A percentile compares a stretch with the other conserved stretches of the same genome.
phyloP scores from a whole-genome alignment of 352 stramenopile species.

The Phytophthora pseudosyringae region DNA sequence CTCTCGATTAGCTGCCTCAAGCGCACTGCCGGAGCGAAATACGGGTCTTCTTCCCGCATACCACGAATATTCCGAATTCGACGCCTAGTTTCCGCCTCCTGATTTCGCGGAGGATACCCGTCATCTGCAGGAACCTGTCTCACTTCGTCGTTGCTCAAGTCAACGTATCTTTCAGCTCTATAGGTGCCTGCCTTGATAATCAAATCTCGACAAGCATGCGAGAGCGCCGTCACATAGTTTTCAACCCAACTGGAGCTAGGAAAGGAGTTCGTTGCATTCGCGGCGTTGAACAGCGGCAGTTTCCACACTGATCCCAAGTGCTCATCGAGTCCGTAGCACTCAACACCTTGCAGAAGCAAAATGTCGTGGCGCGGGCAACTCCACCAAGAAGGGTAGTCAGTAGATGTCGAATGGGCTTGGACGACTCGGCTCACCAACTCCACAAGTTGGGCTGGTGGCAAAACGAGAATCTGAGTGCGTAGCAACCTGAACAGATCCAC shows the following conservation, averaged over 20 bases:
- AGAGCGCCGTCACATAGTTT: slow-evolving; percentile 66
- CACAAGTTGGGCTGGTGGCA: slow-evolving; percentile 67
- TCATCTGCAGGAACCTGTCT: slow-evolving; percentile 1
- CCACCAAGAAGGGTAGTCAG: slow-evolving; percentile 77
- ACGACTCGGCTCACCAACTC: slow-evolving; percentile 65
- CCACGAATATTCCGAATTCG: slow-evolving; percentile 68
- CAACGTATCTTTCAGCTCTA: slow-evolving; percentile 18
- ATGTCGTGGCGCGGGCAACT: slow-evolving; percentile 77
- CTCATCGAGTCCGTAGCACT: slow-evolving; percentile 84
- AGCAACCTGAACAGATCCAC: slow-evolving; percentile 84
- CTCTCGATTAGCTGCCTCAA: slow-evolving; percentile 56
- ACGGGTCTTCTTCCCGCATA: slow-evolving; percentile 73
- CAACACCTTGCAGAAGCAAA: slow-evolving; percentile 80
- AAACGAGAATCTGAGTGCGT: slow-evolving; percentile 69
- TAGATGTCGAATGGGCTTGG: slow-evolving; percentile 30
- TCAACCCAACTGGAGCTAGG: slow-evolving; percentile 79
- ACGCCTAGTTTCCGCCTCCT: slow-evolving; percentile 42
- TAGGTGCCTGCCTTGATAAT: slow-evolving; percentile 33
- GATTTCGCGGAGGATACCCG: slow-evolving; percentile 3
- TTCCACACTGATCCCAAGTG: slow-evolving; percentile 73
- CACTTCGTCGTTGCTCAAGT: slow-evolving; percentile 11
- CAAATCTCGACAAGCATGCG: slow-evolving; percentile 42
- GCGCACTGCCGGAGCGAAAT: slow-evolving; percentile 43
- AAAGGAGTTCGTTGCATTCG: slow-evolving; percentile 48
- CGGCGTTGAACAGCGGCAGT: slow-evolving; percentile 59